Evolutionary conservation across 257 asterid species (phyloP).

Genomic region (Anisodus acutangulus): DNA sequence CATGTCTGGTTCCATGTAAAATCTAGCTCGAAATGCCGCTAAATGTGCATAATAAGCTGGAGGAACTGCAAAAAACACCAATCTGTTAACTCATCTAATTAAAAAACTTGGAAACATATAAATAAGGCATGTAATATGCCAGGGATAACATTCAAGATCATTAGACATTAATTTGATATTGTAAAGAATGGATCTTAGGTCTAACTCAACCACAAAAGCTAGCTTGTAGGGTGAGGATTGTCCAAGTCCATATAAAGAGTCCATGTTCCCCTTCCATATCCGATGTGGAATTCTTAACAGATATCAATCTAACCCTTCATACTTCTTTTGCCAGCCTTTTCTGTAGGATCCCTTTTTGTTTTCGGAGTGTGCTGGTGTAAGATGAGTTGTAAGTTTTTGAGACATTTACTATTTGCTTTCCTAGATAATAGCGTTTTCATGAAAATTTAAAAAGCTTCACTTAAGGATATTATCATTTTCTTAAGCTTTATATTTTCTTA

Average conservation of each 20-base stretch:
- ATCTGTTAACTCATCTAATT: neutral
- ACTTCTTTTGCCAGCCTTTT: no score
- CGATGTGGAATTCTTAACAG: no score
- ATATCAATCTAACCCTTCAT: no score
- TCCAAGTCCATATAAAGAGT: no score
- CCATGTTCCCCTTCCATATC: no score
- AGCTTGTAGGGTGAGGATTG: no score
- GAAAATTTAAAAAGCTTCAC: neutral
- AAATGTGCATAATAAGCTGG: constrained; percentile 97
- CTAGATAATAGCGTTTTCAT: neutral
- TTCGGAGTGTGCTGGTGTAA: no score
- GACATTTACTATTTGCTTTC: neutral
- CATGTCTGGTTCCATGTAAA: constrained; percentile 86
- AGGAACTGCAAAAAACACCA: constrained; percentile 60
- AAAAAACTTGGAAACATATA: neutral
- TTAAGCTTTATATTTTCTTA: neutral
- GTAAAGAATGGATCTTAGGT: no score
- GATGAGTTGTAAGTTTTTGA: neutral
- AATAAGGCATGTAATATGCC: neutral
- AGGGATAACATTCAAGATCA: neutral
- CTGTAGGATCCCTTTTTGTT: no score
- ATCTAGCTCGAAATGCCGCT: constrained; percentile 96
- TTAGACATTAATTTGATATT: no score
- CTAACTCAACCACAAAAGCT: no score
- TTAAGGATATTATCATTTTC: neutral